These are phyloP conservation scores for Blastobotrys indianensis DNA, from an alignment of 1,139 yeast genomes.

Conservation along the genomic window DNA sequence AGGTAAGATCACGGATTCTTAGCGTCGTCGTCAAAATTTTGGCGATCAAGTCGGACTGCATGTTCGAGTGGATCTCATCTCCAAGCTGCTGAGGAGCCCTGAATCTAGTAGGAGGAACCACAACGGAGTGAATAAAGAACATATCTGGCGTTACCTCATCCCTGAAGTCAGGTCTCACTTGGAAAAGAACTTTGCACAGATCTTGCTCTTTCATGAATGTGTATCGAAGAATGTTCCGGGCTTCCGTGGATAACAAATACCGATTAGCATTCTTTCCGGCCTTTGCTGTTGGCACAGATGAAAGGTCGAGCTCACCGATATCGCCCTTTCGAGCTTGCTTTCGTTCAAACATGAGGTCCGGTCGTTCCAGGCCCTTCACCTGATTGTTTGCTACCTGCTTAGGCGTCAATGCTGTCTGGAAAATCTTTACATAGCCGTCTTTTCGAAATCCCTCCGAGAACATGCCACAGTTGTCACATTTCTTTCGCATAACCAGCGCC, in stretches of 20 bases:
- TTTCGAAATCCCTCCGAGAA: conserved; percentile 89
- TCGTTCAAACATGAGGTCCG: conserved; percentile 53
- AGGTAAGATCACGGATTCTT: conserved; percentile 81
- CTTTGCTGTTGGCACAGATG: conserved; percentile 36
- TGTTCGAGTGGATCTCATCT: conserved; percentile 90
- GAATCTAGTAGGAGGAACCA: conserved; percentile 96
- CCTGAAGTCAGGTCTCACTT: conserved; percentile 60
- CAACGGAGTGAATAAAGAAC: conserved; percentile 80
- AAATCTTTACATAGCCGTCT: conserved; percentile 89
- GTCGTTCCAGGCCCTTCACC: conserved; percentile 71
- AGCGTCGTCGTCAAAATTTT: conserved; percentile 74
- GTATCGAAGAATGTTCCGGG: conserved; percentile 66
- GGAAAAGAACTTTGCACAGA: conserved; percentile 49
- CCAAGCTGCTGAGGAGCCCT: conserved; percentile 96
- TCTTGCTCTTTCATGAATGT: conserved; percentile 62
- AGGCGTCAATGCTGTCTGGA: conserved; percentile 78
- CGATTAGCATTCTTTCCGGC: conserved; percentile 61
- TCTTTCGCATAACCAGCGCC: conserved; percentile 65
- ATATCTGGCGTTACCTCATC: conserved; percentile 68
- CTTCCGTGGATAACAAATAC: conserved; percentile 81
- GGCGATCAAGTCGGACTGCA: conserved; percentile 83
- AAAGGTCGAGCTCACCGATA: conserved; percentile 24
- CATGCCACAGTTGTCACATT: conserved; percentile 96
- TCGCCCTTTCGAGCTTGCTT: conserved; percentile 21
- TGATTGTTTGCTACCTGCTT: conserved; percentile 75